These are phyloP conservation scores for Ogataea naganishii DNA, from an alignment of 805 yeast species.

Conservation along the genomic window DNA sequence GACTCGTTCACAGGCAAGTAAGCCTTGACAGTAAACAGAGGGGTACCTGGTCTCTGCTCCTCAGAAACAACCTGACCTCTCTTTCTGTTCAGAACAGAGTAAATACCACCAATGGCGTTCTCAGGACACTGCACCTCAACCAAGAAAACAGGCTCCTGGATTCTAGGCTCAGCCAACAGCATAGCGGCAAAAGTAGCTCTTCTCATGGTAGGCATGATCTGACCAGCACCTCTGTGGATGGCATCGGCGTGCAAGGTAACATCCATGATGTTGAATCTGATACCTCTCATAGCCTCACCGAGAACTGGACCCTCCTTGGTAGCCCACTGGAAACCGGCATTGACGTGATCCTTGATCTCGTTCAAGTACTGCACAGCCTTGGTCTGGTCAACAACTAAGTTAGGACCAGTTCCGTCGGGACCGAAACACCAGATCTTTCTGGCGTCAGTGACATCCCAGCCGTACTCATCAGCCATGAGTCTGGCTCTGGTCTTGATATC, in stretches of 20 bases:
- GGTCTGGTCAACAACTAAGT: slow-evolving; percentile 98
- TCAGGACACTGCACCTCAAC: slow-evolving; percentile 99
- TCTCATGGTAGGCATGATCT: slow-evolving; percentile 99
- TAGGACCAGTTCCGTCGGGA: slow-evolving; percentile 99
- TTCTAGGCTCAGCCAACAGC: slow-evolving; percentile 97
- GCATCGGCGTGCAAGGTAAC: slow-evolving; percentile 99
- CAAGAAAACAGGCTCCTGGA: slow-evolving; percentile 98
- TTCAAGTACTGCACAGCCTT: slow-evolving; percentile 98
- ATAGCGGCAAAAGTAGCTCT: slow-evolving; percentile 98
- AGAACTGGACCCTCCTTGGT: slow-evolving; percentile 98
- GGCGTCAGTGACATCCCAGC: slow-evolving; percentile 99
- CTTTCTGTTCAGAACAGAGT: slow-evolving; percentile 98
- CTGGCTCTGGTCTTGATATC: slow-evolving; percentile 99
- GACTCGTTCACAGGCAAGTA: slow-evolving; percentile 99
- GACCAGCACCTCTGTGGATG: slow-evolving; percentile 99
- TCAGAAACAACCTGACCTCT: slow-evolving; percentile 99
- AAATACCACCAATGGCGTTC: slow-evolving; percentile 99
- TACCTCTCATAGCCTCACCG: slow-evolving; percentile 94
- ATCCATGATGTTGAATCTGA: slow-evolving; percentile 96
- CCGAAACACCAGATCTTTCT: slow-evolving; percentile 99
- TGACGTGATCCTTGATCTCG: slow-evolving; percentile 99
- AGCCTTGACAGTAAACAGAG: slow-evolving; percentile 99
- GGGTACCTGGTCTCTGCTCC: slow-evolving; percentile 99
- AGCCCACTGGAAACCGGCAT: slow-evolving; percentile 99
- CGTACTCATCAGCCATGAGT: slow-evolving; percentile 96